Evolutionary conservation across 78 protist genomes (phyloP).

Genomic region (Andalucia godoyi): DNA sequence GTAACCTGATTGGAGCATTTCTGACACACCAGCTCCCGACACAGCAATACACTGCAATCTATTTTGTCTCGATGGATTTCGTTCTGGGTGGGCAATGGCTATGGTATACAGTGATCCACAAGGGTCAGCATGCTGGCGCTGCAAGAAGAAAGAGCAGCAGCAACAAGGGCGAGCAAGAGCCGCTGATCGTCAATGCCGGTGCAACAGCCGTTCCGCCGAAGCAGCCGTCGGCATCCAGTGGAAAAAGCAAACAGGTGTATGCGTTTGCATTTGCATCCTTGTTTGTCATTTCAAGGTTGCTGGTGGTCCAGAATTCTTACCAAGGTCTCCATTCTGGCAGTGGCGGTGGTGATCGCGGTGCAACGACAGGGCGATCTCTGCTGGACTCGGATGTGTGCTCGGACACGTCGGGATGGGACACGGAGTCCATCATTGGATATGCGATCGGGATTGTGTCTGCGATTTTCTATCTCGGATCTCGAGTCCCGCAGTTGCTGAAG

Average conservation of each 20-base stretch:
- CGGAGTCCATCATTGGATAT: background rate
- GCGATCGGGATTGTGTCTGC: background rate
- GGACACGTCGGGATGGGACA: too few relatives aligned
- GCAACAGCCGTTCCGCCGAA: background rate
- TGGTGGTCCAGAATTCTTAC: too few relatives aligned
- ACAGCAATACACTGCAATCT: slow-evolving; percentile 12
- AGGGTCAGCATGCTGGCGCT: background rate
- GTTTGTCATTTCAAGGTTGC: too few relatives aligned
- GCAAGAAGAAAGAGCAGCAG: too few relatives aligned
- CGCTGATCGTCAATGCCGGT: background rate
- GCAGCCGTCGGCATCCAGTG: too few relatives aligned
- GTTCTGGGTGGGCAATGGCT: background rate
- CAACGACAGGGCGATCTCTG: background rate
- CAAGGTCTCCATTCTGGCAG: too few relatives aligned
- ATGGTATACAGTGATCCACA: background rate
- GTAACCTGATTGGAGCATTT: slow-evolving; percentile 10
- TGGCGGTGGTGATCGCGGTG: background rate
- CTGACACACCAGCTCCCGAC: slow-evolving; percentile 3
- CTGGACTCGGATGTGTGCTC: background rate
- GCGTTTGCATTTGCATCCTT: too few relatives aligned
- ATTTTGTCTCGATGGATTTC: slow-evolving; percentile 4
- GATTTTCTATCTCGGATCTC: background rate
- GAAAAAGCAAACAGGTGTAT: too few relatives aligned
- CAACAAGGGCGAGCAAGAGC: background rate
- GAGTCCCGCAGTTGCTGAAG: slow-evolving; percentile 13